Evolutionary conservation across 176 grass and related monocot species (phyloP), one percentile per base, ranked within the genome.

Genomic region (Phragmites australis): DNA sequence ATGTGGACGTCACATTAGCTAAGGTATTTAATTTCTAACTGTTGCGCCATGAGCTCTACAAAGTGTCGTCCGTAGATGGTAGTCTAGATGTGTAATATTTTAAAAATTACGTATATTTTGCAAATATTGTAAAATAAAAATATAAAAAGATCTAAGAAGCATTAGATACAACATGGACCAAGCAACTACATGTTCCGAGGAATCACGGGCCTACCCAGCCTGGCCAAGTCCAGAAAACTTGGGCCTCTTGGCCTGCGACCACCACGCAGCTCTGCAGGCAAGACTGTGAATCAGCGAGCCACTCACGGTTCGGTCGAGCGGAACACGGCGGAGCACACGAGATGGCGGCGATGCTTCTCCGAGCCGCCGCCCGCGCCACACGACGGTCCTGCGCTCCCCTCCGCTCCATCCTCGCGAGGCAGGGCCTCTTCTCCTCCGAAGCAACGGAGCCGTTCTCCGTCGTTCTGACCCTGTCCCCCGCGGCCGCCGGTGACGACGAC

Each of bases 331-430:
- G 26, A 17, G 1, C 15, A 7, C 43, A 39, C 62, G 46, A 76
- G 77, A 84, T 78, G 89, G 85, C 89, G 71, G 82, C 85, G 50
- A 51, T 64, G 23, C 81, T 91, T 4, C 32, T 59, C 71, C 89
- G 85, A 53, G 85, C 81, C 1, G 22, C 56, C 39, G 62, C n/a
- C 61, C 27, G 81, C 48, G 34, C 42, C 29, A 72, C 52, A 71
- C 77, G 68, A 71, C 77, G 68, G 45, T 17, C 26, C 71, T 56
- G 32, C 17, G 34, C 88, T 17, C 54, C 80, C 51, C 76, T 80
- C 65, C 76, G 32, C 82, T 65, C 68, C 30, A 31, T 64, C 41
- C 52, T 69, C 39, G 65, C 37, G 6, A 64, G 22, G 17, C 27
- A 9, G 60, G 57, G 66, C 3, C 41, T 3, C 41, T 74, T 88